phyloP scores from a whole-genome alignment of 106 monocot species.

The Acorus calamus region DNA sequence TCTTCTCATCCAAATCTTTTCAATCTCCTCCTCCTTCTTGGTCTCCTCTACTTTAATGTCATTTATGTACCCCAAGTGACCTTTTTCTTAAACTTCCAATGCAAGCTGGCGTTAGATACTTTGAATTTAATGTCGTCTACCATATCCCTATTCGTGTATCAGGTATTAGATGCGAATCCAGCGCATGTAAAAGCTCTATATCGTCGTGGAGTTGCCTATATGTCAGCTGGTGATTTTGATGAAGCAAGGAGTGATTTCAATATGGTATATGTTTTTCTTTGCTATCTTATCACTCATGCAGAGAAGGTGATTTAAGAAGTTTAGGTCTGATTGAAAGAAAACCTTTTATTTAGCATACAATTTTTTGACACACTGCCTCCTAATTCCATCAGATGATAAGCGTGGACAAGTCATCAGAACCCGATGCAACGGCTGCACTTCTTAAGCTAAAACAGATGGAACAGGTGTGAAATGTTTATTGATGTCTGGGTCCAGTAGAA shows the following conservation, averaged over 20 bases:
- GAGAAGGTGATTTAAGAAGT: neutral
- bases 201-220: constrained; percentile 79
- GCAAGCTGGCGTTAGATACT: too few relatives aligned
- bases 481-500: neutral
- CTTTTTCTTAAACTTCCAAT: too few relatives aligned
- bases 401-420: constrained; percentile 80
- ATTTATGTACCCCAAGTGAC: too few relatives aligned
- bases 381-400: constrained; percentile 56
- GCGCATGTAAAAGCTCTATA: constrained; percentile 74
- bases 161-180: constrained; percentile 86
- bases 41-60: too few relatives aligned
- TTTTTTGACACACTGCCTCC: neutral
- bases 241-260: constrained; percentile 88
- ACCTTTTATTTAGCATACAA: too few relatives aligned
- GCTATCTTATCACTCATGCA: neutral
- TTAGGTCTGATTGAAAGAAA: neutral
- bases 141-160: neutral
- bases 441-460: constrained; percentile 74
- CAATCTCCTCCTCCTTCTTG: too few relatives aligned
- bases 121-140: too few relatives aligned
- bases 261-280: constrained; percentile 24
- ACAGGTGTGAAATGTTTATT: constrained; percentile 32
- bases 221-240: constrained; percentile 78
- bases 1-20: too few relatives aligned
- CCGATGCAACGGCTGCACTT: constrained; percentile 82